Conservation (phyloP, 768 basidiomycete species). For the Suillus subalutaceus region DNA sequence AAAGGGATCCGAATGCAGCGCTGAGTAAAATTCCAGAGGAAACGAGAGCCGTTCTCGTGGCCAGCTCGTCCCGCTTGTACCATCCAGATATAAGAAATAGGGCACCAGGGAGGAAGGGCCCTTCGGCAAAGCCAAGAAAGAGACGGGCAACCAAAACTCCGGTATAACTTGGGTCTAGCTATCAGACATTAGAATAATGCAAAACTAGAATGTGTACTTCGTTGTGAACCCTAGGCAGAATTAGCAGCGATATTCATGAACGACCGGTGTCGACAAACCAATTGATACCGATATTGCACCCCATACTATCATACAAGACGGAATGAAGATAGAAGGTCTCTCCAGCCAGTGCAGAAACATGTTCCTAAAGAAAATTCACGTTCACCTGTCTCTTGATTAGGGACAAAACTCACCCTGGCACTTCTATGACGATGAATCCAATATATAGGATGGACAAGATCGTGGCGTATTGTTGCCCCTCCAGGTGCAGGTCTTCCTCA, state of each 20-base stretch:
- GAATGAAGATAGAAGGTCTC: conserved; percentile 30
- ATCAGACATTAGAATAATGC: neutral
- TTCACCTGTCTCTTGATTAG: neutral
- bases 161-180: conserved; percentile 11
- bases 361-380: conserved; percentile 20
- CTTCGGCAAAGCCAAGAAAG: conserved; percentile 43
- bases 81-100: neutral
- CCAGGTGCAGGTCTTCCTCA: conserved; percentile 18
- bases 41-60: conserved; percentile 33
- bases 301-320: conserved; percentile 35
- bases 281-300: conserved; percentile 41
- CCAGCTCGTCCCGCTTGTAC: neutral
- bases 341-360: conserved; percentile 35
- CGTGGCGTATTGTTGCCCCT: conserved; percentile 27
- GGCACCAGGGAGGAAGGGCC: conserved; percentile 29
- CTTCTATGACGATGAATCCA: conserved; percentile 31
- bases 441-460: conserved; percentile 27
- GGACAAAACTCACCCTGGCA: conserved; percentile 16
- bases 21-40: conserved; percentile 42
- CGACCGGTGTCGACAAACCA: neutral
- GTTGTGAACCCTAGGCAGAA: conserved; percentile 5
- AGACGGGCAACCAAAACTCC: conserved; percentile 40
- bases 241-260: neutral
- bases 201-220: conserved; percentile 3
- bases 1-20: conserved; percentile 50